Conservation (phyloP, 371 early-diverging fungal species). For the Racocetra persica region DNA sequence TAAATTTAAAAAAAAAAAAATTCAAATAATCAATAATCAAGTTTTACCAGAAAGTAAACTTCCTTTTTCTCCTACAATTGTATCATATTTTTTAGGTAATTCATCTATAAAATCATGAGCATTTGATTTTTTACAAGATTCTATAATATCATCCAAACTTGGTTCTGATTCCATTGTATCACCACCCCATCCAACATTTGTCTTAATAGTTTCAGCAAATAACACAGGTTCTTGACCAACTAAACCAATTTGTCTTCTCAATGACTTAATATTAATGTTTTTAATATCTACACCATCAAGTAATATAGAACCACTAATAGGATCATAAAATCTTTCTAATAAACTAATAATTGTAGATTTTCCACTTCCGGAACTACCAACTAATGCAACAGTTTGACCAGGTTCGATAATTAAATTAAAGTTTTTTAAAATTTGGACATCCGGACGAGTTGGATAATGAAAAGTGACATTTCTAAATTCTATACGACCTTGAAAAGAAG, state of each 20-base stretch:
- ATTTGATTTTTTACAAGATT: conserved; percentile 54
- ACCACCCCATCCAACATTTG: conserved; percentile 72
- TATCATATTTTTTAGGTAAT: conserved; percentile 83
- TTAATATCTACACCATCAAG: conserved; percentile 77
- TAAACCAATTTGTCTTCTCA: conserved; percentile 83
- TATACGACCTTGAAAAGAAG: conserved; percentile 68
- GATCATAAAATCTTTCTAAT: conserved; percentile 86
- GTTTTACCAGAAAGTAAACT: conserved; percentile 85
- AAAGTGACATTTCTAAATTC: conserved; percentile 77
- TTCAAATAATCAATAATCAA: too few relatives aligned
- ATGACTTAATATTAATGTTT: conserved; percentile 71
- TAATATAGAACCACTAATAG: conserved; percentile 28
- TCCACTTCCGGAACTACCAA: conserved; percentile 87
- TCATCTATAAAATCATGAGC: conserved; percentile 71
- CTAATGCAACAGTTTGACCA: conserved; percentile 82
- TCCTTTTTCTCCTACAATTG: conserved; percentile 89
- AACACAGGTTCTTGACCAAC: conserved; percentile 93
- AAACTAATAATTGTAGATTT: conserved; percentile 89
- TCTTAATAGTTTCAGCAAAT: conserved; percentile 80
- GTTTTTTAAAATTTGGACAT: conserved; percentile 71
- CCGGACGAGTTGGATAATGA: conserved; percentile 79
- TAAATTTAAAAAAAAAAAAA: too few relatives aligned
- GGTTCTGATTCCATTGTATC: conserved; percentile 40
- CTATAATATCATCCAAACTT: conserved; percentile 51
- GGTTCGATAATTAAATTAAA: conserved; percentile 72